These are phyloP conservation scores for Penicillium manginii DNA, from an alignment of 495 filamentous ascomycete species.

Conservation along the genomic window DNA sequence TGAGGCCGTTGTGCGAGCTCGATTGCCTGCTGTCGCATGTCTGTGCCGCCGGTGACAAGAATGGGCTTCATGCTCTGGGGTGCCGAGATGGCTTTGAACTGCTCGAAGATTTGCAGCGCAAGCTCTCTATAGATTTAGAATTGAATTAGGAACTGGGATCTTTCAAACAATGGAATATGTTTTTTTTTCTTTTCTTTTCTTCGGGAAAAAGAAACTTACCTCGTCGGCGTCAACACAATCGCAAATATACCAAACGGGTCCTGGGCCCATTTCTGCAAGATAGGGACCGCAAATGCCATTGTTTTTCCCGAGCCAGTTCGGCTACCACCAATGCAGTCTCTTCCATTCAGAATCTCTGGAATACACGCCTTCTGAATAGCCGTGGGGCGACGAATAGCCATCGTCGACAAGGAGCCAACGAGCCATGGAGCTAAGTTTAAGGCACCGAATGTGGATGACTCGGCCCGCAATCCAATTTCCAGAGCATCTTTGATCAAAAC, in stretches of 20 bases:
- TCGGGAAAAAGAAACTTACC: constrained; percentile 46
- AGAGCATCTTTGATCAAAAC: constrained; percentile 49
- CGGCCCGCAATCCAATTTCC: constrained; percentile 44
- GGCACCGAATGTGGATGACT: constrained; percentile 68
- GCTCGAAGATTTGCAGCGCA: constrained; percentile 93
- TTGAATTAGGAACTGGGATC: background rate
- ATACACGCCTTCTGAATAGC: constrained; percentile 92
- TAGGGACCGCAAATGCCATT: constrained; percentile 92
- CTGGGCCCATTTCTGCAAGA: constrained; percentile 89
- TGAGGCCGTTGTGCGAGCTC: constrained; percentile 81
- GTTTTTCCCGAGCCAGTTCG: constrained; percentile 98
- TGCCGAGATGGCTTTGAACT: constrained; percentile 87
- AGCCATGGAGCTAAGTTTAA: constrained; percentile 86
- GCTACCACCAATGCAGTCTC: constrained; percentile 92
- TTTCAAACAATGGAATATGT: background rate
- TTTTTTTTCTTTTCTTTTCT: background rate
- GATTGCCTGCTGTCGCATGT: constrained; percentile 90
- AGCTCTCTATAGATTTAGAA: constrained; percentile 65
- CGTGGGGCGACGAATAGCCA: constrained; percentile 89
- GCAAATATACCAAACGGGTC: constrained; percentile 93
- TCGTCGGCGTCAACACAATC: constrained; percentile 85
- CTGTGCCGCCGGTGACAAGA: constrained; percentile 86
- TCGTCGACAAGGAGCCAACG: constrained; percentile 75
- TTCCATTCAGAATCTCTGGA: constrained; percentile 83
- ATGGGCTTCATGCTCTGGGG: constrained; percentile 82